A percentile compares a stretch with the other conserved stretches of the same genome.
Conservation (phyloP, 352 stramenopile species). For the Ophiocytium majus region DNA sequence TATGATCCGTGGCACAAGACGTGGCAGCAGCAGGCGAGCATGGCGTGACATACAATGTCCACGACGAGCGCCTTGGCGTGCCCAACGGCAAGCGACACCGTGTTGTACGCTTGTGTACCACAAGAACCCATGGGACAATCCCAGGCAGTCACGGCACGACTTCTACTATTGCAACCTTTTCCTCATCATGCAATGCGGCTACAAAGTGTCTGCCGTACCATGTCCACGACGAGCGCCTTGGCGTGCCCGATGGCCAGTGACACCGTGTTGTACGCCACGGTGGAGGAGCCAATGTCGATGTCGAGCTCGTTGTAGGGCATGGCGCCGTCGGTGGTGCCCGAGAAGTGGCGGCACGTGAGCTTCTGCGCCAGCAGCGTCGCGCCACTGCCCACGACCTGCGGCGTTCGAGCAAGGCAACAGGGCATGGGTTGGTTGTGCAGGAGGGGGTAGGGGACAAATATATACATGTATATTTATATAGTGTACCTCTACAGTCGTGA, state of each 20-base stretch:
- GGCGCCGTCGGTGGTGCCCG: slow-evolving; percentile 65
- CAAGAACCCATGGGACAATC: no score
- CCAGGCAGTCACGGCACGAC: no score
- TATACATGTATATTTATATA: no score
- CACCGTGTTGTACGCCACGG: slow-evolving; percentile 72
- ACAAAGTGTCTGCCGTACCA: no score
- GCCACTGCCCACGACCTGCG: slow-evolving; percentile 37
- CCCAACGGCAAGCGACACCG: slow-evolving; percentile 73
- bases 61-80: slow-evolving; percentile 68
- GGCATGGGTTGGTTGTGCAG: no score
- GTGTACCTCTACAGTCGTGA: no score
- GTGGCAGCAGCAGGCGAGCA: no score
- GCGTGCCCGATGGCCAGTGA: slow-evolving; percentile 73
- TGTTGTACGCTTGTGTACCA: slow-evolving; percentile 73
- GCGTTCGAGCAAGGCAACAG: no score
- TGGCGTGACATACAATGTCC: slow-evolving; percentile 64
- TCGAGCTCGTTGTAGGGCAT: slow-evolving; percentile 78
- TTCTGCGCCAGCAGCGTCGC: slow-evolving; percentile 52
- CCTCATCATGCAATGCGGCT: no score
- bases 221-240: slow-evolving; percentile 68
- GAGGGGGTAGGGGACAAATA: no score
- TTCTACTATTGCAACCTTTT: no score
- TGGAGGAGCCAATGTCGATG: slow-evolving; percentile 76
- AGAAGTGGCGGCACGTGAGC: slow-evolving; percentile 77
- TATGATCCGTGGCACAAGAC: no score